Evolutionary conservation across 108 stramenopile genomes (phyloP).

Genomic region (Cyclotella cryptica): DNA sequence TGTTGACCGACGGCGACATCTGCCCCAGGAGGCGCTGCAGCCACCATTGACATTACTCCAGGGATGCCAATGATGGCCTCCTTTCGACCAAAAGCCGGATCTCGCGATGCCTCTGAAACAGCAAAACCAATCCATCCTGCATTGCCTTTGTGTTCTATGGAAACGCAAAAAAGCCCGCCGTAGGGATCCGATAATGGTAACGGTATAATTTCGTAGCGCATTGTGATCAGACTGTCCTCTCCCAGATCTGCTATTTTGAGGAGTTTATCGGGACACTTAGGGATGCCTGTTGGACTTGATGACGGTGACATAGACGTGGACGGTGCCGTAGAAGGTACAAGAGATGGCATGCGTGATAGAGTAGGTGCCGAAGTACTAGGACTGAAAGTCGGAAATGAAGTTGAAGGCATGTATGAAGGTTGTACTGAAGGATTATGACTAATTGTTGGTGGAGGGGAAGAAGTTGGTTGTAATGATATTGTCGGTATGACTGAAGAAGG

Average conservation of each 20-base stretch:
- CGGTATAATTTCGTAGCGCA: slow-evolving; percentile 37
- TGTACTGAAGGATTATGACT: slow-evolving; percentile 9
- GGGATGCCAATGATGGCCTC: slow-evolving; percentile 50
- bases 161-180: slow-evolving; percentile 35
- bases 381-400: neutral
- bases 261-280: slow-evolving; percentile 35
- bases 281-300: slow-evolving; percentile 20
- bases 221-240: slow-evolving; percentile 15
- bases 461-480: neutral
- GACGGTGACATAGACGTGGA: slow-evolving; percentile 23
- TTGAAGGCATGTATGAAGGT: neutral
- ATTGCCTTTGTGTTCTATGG: slow-evolving; percentile 34
- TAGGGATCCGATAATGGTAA: neutral
- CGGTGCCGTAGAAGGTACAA: slow-evolving; percentile 18
- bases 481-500: neutral
- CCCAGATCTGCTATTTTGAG: slow-evolving; percentile 22
- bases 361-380: slow-evolving; percentile 12
- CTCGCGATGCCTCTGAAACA: slow-evolving; percentile 27
- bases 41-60: slow-evolving; percentile 18
- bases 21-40: slow-evolving; percentile 15
- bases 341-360: slow-evolving; percentile 16
- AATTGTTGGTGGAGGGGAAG: neutral
- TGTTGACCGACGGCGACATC: slow-evolving; percentile 25
- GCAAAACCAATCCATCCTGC: slow-evolving; percentile 53
- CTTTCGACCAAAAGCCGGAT: slow-evolving; percentile 48